Conservation (phyloP, 176 grass and related monocot genomes). For the Microstegium vimineum region DNA sequence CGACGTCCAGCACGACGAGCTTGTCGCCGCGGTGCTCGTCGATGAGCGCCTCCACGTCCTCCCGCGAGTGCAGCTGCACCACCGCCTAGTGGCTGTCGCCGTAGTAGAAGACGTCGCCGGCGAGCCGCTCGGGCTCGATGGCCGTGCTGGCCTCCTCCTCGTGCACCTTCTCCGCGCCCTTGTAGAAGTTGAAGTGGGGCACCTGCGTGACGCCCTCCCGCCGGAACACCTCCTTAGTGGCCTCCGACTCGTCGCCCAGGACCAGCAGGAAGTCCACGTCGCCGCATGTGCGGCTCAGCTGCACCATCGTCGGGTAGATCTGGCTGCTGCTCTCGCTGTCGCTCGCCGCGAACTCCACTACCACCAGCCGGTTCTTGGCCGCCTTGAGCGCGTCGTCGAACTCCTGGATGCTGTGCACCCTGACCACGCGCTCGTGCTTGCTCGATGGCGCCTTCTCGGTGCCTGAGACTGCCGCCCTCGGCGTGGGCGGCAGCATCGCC, state of each 20-base stretch:
- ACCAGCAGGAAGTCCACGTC: constrained; percentile 92
- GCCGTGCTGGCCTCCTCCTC: constrained; percentile 67
- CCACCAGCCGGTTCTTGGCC: constrained; percentile 79
- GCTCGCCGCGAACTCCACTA: constrained; percentile 92
- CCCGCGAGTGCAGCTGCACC: constrained; percentile 65
- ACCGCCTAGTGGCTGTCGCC: constrained; percentile 78
- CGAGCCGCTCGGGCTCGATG: constrained; percentile 70
- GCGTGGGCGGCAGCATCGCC: not conserved
- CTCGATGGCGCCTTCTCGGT: constrained; percentile 34
- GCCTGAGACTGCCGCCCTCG: constrained; percentile 16
- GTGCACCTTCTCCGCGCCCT: constrained; percentile 75
- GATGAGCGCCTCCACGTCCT: constrained; percentile 74
- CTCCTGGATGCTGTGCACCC: constrained; percentile 70
- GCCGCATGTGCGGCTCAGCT: constrained; percentile 80
- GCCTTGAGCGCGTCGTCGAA: constrained; percentile 59
- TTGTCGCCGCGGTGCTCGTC: constrained; percentile 41
- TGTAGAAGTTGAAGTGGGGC: constrained; percentile 94
- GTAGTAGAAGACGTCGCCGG: constrained; percentile 88
- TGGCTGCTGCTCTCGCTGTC: constrained; percentile 56
- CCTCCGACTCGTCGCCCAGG: constrained; percentile 92
- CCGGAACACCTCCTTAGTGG: constrained; percentile 49
- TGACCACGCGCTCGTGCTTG: constrained; percentile 41
- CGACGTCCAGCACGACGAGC: constrained; percentile 89
- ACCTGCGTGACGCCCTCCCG: constrained; percentile 71
- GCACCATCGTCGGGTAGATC: constrained; percentile 86